These are phyloP conservation scores for Nymphaea colorata DNA, from an alignment of 164 flowering plant genomes.

Conservation along the genomic window DNA sequence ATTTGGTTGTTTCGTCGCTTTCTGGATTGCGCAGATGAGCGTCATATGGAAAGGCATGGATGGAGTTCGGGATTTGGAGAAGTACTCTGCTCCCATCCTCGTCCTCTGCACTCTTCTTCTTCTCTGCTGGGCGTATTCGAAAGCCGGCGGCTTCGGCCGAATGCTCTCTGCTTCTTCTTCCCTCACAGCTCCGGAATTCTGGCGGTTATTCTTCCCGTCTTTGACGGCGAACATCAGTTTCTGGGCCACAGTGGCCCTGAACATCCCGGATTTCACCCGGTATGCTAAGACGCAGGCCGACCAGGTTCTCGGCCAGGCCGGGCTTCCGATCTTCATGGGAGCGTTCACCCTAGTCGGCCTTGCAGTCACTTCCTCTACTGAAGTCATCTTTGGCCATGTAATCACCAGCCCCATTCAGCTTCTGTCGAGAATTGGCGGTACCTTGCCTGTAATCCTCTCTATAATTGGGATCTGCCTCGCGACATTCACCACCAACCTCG, in stretches of 20 bases:
- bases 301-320: constrained; percentile 73
- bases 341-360: constrained; percentile 82
- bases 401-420: constrained; percentile 80
- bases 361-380: constrained; percentile 77
- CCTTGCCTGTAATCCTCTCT: constrained; percentile 32
- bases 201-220: constrained; percentile 82
- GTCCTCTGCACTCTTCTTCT: constrained; percentile 45
- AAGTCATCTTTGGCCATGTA: constrained; percentile 56
- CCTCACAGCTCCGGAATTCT: constrained; percentile 44
- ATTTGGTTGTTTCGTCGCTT: constrained; percentile 60
- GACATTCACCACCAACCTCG: constrained; percentile 78
- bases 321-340: constrained; percentile 88
- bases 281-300: constrained; percentile 64
- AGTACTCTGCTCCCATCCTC: constrained; percentile 75
- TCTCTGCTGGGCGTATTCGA: constrained; percentile 60
- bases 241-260: constrained; percentile 80
- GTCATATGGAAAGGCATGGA: constrained; percentile 69
- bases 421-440: constrained; percentile 50
- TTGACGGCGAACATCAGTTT: constrained; percentile 87
- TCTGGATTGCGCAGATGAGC: constrained; percentile 63
- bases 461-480: constrained; percentile 77
- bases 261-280: constrained; percentile 89
- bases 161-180: constrained; percentile 57
- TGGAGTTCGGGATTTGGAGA: constrained; percentile 67
- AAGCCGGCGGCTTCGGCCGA: constrained; percentile 70